Conservation (phyloP, 169 alveolate species). For the Blepharisma undulans region DNA sequence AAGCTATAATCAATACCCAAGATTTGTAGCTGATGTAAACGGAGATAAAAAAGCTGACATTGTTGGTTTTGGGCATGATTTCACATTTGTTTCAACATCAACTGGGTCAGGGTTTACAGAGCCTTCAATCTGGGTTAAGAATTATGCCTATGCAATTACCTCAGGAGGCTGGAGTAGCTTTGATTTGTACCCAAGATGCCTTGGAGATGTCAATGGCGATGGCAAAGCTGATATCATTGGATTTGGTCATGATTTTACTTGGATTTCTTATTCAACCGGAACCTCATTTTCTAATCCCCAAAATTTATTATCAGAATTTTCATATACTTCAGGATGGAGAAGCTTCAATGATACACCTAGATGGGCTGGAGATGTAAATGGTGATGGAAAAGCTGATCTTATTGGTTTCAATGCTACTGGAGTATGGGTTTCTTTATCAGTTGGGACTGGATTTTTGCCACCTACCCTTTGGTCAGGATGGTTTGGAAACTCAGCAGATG, state of each 20-base stretch:
- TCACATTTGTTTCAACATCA: not conserved
- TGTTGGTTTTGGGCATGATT: not conserved
- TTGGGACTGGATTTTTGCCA: not conserved
- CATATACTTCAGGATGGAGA: not conserved
- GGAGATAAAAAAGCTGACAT: slow-evolving; percentile 4
- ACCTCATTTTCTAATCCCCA: not conserved
- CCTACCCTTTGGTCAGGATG: not conserved
- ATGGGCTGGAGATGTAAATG: not conserved
- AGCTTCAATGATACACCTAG: not conserved
- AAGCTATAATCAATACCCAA: not conserved
- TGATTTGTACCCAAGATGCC: not conserved
- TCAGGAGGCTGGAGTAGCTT: not conserved
- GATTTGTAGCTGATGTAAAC: not conserved
- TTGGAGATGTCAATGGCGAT: not conserved
- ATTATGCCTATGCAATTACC: not conserved
- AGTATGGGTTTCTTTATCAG: not conserved
- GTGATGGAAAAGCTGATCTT: not conserved
- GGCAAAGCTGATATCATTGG: not conserved
- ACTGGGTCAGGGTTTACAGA: not conserved
- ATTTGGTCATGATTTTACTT: not conserved
- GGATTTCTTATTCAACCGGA: not conserved
- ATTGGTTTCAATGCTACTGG: not conserved
- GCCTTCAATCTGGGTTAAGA: not conserved
- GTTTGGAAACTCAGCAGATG: not conserved
- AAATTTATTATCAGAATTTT: not conserved